Conservation (phyloP, 169 alveolate genomes). For the Eimeria acervulina region DNA sequence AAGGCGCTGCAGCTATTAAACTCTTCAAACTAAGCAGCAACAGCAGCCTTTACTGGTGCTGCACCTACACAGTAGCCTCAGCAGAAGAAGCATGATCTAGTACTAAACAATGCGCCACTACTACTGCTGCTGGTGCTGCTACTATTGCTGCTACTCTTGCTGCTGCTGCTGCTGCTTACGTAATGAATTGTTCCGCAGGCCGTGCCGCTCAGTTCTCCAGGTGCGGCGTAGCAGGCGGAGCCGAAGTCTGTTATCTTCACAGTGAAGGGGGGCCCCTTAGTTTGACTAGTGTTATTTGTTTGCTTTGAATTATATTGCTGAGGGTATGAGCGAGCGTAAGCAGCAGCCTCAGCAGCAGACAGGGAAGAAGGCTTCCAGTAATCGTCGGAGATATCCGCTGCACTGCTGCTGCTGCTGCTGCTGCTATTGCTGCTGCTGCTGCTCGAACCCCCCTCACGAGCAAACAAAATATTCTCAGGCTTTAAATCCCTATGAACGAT, state of each 20-base stretch:
- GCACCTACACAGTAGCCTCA: background rate
- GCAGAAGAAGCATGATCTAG: no score
- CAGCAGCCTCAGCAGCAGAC: background rate
- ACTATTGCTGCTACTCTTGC: background rate
- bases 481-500: slow-evolving; percentile 83
- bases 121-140: no score
- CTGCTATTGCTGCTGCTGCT: background rate
- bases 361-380: background rate
- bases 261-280: slow-evolving; percentile 16
- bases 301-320: background rate
- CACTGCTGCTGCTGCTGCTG: slow-evolving; percentile 9
- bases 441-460: background rate
- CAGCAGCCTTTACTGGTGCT: background rate
- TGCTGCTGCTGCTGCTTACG: background rate
- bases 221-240: slow-evolving; percentile 74
- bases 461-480: slow-evolving; percentile 83
- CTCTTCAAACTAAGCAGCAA: no score
- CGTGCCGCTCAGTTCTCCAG: slow-evolving; percentile 78
- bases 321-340: background rate
- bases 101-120: no score
- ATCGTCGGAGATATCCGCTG: background rate
- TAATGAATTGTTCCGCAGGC: slow-evolving; percentile 78
- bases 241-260: slow-evolving; percentile 78
- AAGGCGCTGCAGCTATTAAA: no score
- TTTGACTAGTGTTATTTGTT: background rate